Evolutionary conservation across 805 yeast species (phyloP).

Genomic region (Pichia paraexigua): DNA sequence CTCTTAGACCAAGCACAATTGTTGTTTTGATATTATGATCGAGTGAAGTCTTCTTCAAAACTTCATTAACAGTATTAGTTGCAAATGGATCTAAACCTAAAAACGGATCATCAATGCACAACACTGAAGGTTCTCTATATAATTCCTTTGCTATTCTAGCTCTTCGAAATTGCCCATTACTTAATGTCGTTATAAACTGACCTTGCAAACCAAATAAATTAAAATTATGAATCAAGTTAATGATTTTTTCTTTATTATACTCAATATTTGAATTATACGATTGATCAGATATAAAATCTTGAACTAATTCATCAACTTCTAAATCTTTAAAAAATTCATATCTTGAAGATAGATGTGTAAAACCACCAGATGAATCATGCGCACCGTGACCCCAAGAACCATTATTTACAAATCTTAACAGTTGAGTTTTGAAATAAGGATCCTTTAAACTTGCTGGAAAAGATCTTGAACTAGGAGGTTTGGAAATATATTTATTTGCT

Average conservation of each 20-base stretch:
- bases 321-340: constrained; percentile 78
- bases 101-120: constrained; percentile 86
- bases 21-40: constrained; percentile 30
- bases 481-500: constrained; percentile 46
- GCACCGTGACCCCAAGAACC: constrained; percentile 30
- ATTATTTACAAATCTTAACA: constrained; percentile 31
- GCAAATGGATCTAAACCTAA: constrained; percentile 83
- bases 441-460: constrained; percentile 49
- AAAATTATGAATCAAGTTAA: constrained; percentile 40
- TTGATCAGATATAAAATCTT: constrained; percentile 49
- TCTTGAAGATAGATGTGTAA: constrained; percentile 77
- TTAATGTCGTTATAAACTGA: constrained; percentile 78
- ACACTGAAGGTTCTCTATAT: constrained; percentile 52
- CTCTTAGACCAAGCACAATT: constrained; percentile 66
- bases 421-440: constrained; percentile 31
- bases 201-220: constrained; percentile 48
- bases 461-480: constrained; percentile 44
- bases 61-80: constrained; percentile 46
- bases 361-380: constrained; percentile 34
- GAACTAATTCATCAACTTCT: constrained; percentile 67
- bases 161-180: constrained; percentile 91
- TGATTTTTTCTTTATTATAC: constrained; percentile 32
- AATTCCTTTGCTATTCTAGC: constrained; percentile 78
- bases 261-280: constrained; percentile 37
- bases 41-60: constrained; percentile 30